Evolutionary conservation across 306 rosid genomes (phyloP), one percentile per base, ranked within the genome.

Genomic region (Erythrophleum fordii): DNA sequence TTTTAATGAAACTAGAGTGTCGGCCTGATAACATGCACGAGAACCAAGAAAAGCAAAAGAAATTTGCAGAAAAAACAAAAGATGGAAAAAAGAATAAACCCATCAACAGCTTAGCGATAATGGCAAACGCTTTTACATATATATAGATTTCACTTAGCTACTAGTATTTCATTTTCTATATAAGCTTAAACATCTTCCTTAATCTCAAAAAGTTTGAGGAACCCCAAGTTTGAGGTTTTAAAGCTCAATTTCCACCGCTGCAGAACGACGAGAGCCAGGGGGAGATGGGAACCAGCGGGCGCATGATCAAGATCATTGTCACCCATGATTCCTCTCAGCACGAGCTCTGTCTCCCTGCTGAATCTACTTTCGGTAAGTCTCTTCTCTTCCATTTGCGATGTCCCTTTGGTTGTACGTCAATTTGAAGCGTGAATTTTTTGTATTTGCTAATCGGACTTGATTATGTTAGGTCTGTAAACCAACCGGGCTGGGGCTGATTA

Each of bases 341-440:
- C 56, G 49, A 78, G 26, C 65, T 87, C 46, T 74, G 0, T 56
- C 65, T 87, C 28, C 84, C 86, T 18, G 69, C 80, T n/a, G 74
- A 84, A 73, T 87, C 87, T 22, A 74, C 86, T 69, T 87, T 87
- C 69, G 71, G 90, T 87, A 39, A 53, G 82, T 55, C 22, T 62
- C 58, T 42, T 60, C 51, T 72, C 26, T 55, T 69, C 55, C 11
- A 0, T 18, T 31, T 59, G n/a, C 25, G 23, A 2, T 41, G n/a
- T 44, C 1, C 59, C 46, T 56, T 37, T 16, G 28, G 1, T 69
- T 72, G 14, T 44, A 5, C 14, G 20, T 70, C 59, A 69, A 18
- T 82, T 49, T 64, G 29, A 65, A 64, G 13, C 69, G 8, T n/a
- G 28, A 51, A n/a, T 45, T 67, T 51, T 17, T 74, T 39, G 55